These are phyloP conservation scores for Ogataea angusta DNA, from an alignment of 805 yeast species.

Conservation along the genomic window DNA sequence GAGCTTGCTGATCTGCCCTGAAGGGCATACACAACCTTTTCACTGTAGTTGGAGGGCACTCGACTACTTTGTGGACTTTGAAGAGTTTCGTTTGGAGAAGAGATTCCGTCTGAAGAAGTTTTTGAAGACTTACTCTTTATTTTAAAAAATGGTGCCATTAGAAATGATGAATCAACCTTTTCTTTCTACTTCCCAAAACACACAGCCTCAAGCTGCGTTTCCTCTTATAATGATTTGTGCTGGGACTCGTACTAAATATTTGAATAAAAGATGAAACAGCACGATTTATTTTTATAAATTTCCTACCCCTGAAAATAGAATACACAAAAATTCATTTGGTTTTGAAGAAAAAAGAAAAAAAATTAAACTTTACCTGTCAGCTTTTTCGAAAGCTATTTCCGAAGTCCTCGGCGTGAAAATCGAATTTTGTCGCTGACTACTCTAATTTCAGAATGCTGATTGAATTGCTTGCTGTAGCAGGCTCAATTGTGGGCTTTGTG, in stretches of 20 bases:
- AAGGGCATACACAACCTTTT: background rate
- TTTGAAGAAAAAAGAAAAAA: background rate
- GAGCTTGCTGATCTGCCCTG: background rate
- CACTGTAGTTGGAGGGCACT: constrained; percentile 11
- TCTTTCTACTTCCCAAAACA: background rate
- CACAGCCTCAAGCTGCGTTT: too few species aligned
- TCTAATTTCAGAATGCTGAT: constrained; percentile 45
- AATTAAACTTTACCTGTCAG: too few species aligned
- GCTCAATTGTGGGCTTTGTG: constrained; percentile 58
- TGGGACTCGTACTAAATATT: background rate
- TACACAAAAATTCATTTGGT: too few species aligned
- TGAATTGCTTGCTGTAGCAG: constrained; percentile 55
- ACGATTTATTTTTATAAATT: background rate
- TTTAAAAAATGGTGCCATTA: constrained; percentile 25
- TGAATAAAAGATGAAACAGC: constrained; percentile 2
- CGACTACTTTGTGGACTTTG: constrained; percentile 6
- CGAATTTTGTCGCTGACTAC: too few species aligned
- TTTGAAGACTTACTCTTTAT: constrained; percentile 21
- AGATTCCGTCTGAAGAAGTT: background rate
- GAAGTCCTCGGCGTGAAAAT: too few species aligned
- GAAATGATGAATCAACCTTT: background rate
- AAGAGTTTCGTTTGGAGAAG: constrained; percentile 14
- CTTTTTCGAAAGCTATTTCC: too few species aligned
- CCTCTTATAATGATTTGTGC: too few species aligned
- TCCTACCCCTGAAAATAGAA: too few species aligned